A percentile compares a stretch with the other conserved stretches of the same genome.
Evolutionary conservation across 352 stramenopile species (phyloP).

Genomic region (Globisporangium apiculatum): DNA sequence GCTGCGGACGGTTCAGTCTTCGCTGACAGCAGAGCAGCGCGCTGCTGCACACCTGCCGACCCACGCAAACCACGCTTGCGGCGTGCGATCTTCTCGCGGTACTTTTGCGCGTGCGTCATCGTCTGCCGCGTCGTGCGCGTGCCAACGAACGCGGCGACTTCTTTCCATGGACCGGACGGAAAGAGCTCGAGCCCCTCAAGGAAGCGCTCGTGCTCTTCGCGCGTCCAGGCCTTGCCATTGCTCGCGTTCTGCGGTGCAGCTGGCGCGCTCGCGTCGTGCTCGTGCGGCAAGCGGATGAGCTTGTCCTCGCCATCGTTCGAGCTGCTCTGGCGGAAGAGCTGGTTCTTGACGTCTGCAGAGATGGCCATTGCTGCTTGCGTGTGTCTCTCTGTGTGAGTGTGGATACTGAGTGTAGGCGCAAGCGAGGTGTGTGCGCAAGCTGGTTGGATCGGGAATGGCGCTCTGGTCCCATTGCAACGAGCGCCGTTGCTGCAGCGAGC

Average conservation of each 20-base stretch:
- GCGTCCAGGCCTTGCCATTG: constrained; percentile 15
- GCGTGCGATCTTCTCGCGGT: constrained; percentile 3
- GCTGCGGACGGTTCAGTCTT: not conserved
- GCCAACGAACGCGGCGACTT: constrained; percentile 17
- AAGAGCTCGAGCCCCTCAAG: constrained; percentile 30
- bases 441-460: too few species aligned
- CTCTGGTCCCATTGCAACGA: too few species aligned
- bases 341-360: constrained; percentile 12
- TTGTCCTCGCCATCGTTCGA: constrained; percentile 9
- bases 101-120: constrained; percentile 6
- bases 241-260: constrained; percentile 2
- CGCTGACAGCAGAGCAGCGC: not conserved
- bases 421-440: not conserved
- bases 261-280: not conserved
- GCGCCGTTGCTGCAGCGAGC: too few species aligned
- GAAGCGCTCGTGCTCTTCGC: constrained; percentile 31
- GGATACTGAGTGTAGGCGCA: not conserved
- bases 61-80: constrained; percentile 6
- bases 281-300: constrained; percentile 12
- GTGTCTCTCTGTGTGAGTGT: not conserved
- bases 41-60: constrained; percentile 1
- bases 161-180: constrained; percentile 27
- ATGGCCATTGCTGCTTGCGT: constrained; percentile 5
- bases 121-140: constrained; percentile 67
- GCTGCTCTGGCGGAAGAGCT: constrained; percentile 14